Evolutionary conservation across 164 flowering plant species (phyloP).

Genomic region (Cinnamomum chago): DNA sequence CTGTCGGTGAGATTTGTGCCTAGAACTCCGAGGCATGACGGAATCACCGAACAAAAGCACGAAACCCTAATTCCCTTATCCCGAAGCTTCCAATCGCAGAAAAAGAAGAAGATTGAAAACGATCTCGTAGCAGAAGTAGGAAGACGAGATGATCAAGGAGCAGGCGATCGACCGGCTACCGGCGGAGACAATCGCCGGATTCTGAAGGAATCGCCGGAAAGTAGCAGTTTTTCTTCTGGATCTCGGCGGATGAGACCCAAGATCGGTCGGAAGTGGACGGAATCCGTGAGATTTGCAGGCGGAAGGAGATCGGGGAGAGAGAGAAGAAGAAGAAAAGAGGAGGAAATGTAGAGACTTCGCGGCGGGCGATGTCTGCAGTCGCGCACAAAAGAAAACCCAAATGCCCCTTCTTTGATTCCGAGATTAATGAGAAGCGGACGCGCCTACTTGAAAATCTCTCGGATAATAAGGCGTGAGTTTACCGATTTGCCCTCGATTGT

Average conservation of each 20-base stretch:
- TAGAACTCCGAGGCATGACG: slow-evolving; percentile 61
- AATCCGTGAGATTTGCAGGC: not conserved
- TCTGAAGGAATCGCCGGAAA: not conserved
- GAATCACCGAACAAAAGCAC: not conserved
- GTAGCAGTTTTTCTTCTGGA: not conserved
- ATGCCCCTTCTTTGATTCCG: not conserved
- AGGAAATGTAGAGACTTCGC: not conserved
- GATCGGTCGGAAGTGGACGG: not conserved
- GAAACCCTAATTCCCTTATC: slow-evolving; percentile 5
- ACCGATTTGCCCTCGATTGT: not conserved
- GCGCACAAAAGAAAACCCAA: not conserved
- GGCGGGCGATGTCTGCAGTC: slow-evolving; percentile 1
- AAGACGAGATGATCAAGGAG: not conserved
- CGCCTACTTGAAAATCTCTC: not conserved
- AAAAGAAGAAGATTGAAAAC: not conserved
- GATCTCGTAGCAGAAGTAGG: not conserved
- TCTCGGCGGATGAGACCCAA: not conserved
- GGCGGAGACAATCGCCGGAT: not conserved
- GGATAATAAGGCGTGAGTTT: not conserved
- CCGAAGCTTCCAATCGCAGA: not conserved
- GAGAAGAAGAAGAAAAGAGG: not conserved
- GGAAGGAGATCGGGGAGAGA: not conserved
- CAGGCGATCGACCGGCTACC: not conserved
- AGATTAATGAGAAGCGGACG: not conserved
- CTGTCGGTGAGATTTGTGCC: slow-evolving; percentile 56